A percentile compares a stretch with the other conserved stretches of the same genome.
Conservation (phyloP, 1,284 basidiomycete genomes). For the Cutaneotrichosporon mucoides region DNA sequence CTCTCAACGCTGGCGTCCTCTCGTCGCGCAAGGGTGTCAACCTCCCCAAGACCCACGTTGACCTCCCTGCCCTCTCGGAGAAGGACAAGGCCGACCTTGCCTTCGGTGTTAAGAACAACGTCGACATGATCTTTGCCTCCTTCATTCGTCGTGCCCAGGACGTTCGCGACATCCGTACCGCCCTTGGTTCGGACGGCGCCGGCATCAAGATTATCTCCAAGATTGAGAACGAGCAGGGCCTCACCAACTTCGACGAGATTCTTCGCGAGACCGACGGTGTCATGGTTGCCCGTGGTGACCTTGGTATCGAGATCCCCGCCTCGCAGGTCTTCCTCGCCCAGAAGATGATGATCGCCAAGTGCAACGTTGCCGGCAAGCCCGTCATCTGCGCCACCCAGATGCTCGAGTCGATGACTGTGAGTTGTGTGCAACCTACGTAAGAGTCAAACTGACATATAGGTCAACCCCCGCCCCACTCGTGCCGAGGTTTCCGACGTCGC, state of each 20-base stretch:
- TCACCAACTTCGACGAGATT: slow-evolving; percentile 97
- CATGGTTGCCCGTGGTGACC: slow-evolving; percentile 97
- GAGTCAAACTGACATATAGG: slow-evolving; percentile 52
- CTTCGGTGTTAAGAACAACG: slow-evolving; percentile 95
- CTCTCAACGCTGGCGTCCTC: slow-evolving; percentile 88
- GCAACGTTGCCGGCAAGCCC: slow-evolving; percentile 93
- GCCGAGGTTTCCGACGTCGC: slow-evolving; percentile 97
- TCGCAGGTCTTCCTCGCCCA: slow-evolving; percentile 96
- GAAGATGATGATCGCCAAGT: slow-evolving; percentile 99
- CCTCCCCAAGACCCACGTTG: slow-evolving; percentile 95
- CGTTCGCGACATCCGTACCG: slow-evolving; percentile 82
- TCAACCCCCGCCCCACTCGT: slow-evolving; percentile 94
- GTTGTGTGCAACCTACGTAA: slow-evolving; percentile 22
- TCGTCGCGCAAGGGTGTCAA: slow-evolving; percentile 99
- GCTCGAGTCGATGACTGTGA: slow-evolving; percentile 97
- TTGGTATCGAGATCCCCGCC: slow-evolving; percentile 97
- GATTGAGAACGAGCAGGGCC: slow-evolving; percentile 97
- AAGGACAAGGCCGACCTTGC: slow-evolving; percentile 95
- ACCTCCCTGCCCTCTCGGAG: slow-evolving; percentile 93
- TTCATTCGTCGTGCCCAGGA: slow-evolving; percentile 93
- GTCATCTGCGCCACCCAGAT: slow-evolving; percentile 99
- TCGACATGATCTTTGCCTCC: slow-evolving; percentile 98
- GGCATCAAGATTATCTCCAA: slow-evolving; percentile 97
- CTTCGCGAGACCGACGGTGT: slow-evolving; percentile 89
- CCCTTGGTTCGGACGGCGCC: slow-evolving; percentile 86